Evolutionary conservation across 805 yeast genomes (phyloP), one percentile per base, ranked within the genome.

Genomic region (Lachancea quebecensis): DNA sequence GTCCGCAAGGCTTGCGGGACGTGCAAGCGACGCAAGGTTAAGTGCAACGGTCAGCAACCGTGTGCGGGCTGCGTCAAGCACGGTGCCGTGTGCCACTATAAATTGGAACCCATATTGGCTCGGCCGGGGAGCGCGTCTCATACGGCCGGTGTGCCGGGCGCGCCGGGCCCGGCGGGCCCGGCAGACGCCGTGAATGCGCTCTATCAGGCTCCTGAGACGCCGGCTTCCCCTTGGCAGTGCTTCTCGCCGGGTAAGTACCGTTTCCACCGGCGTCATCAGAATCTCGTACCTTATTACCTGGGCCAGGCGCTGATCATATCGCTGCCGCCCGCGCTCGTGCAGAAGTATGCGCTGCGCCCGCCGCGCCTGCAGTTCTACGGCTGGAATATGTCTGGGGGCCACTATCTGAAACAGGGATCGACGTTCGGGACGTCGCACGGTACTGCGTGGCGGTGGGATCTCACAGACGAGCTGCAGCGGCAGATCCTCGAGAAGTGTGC

Each of bases 321-420:
- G 10, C 50, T 65, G 32, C 61, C 77, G 9, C 51, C 64, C 8
- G 60, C 60, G 5, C 66, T 67, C 14, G 60, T 64, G 45, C 60
- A 62, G 39, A 14, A 41, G 6, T 51, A 58, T 17, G 55, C 63
- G 12, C 66, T 77, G 11, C 53, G 61, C 10, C 49, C 74, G n/a
- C 84, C 84, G 4, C 59, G 84, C 38, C 65, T 71, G n/a, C 82
- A 80, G 55, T 74, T 70, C 41, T 80, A 76, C 53, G 84, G 82
- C 12, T 80, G 85, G 84, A 80, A 80, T 56, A 64, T 79, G 75
- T 66, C 74, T n/a, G 85, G 85, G 1, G 70, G 70, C 27, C 74
- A 72, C 53, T 80, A 76, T 54, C 49, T 78, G 21, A 30, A 31
- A 25, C 41, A 37, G 14, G 35, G 40, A 8, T 39, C 15, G 49